Evolutionary conservation across 2,329 filamentous ascomycete species (phyloP).

Genomic region (Blastomyces parvus): DNA sequence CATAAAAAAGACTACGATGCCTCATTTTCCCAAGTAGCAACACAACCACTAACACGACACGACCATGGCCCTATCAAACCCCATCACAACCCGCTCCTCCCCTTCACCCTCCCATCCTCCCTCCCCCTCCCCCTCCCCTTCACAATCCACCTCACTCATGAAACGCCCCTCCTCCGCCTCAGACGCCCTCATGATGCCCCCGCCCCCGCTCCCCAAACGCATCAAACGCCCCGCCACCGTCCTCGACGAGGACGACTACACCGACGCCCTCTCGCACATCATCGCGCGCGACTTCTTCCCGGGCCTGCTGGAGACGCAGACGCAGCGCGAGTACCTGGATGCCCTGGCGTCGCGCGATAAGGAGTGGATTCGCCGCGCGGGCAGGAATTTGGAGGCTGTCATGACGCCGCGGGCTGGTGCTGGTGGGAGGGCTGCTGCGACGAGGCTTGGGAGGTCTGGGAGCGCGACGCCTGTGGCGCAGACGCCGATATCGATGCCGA

Average conservation of each 20-base stretch:
- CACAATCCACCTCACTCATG: slow-evolving; percentile 27
- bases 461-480: not conserved
- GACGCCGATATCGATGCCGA: too few species aligned
- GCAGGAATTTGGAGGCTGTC: slow-evolving; percentile 59
- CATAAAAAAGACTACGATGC: not conserved
- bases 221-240: slow-evolving; percentile 85
- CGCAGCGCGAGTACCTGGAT: slow-evolving; percentile 84
- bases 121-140: slow-evolving; percentile 15
- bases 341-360: slow-evolving; percentile 78
- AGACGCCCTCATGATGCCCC: slow-evolving; percentile 64
- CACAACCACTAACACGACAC: not conserved
- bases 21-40: not conserved
- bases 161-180: slow-evolving; percentile 24
- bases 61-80: slow-evolving; percentile 2
- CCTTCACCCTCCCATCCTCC: slow-evolving; percentile 15
- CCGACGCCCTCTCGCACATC: slow-evolving; percentile 80
- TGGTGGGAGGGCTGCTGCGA: slow-evolving; percentile 20
- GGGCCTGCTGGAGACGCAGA: slow-evolving; percentile 72
- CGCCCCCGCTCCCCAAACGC: slow-evolving; percentile 72
- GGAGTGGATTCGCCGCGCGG: slow-evolving; percentile 76
- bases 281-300: slow-evolving; percentile 97
- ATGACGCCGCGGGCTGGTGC: slow-evolving; percentile 65
- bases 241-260: slow-evolving; percentile 90
- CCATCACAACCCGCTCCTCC: slow-evolving; percentile 18
- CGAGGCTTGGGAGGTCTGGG: not conserved